A percentile compares a stretch with the other conserved stretches of the same genome.
Conservation (phyloP, 345 rosid species). For the Bruguiera gymnorhiza region DNA sequence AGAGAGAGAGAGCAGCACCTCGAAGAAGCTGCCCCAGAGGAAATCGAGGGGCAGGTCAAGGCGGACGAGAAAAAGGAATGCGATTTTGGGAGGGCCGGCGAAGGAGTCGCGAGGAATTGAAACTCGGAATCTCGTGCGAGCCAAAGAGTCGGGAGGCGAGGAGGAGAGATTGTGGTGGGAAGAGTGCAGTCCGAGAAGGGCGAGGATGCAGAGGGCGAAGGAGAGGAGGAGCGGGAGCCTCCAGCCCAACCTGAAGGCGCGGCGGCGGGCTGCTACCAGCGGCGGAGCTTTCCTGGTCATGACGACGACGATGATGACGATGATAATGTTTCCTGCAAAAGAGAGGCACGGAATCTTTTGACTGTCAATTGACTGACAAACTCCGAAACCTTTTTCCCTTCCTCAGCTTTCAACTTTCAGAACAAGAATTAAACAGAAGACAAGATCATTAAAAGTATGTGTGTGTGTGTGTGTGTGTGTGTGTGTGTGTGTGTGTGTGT, state of each 20-base stretch:
- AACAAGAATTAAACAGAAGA: background rate
- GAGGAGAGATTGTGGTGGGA: conserved; percentile 24
- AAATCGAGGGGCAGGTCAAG: conserved; percentile 35
- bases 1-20: conserved; percentile 18
- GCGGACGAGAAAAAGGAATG: conserved; percentile 37
- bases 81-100: conserved; percentile 28
- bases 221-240: conserved; percentile 55
- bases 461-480: too few species aligned
- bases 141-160: conserved; percentile 11
- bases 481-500: too few species aligned
- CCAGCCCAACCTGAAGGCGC: conserved; percentile 55
- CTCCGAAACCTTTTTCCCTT: background rate
- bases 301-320: background rate
- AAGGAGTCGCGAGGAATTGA: conserved; percentile 26
- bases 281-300: conserved; percentile 52
- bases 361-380: background rate
- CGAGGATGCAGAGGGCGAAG: conserved; percentile 44
- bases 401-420: background rate
- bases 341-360: too few species aligned
- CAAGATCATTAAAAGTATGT: background rate
- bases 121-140: conserved; percentile 38
- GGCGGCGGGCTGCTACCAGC: conserved; percentile 27
- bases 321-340: conserved; percentile 7
- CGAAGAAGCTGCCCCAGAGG: conserved; percentile 32
- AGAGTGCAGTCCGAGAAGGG: conserved; percentile 47